phyloP scores from a whole-genome alignment of 2,329 filamentous ascomycete species.

The Mycosphaerella sp. region DNA sequence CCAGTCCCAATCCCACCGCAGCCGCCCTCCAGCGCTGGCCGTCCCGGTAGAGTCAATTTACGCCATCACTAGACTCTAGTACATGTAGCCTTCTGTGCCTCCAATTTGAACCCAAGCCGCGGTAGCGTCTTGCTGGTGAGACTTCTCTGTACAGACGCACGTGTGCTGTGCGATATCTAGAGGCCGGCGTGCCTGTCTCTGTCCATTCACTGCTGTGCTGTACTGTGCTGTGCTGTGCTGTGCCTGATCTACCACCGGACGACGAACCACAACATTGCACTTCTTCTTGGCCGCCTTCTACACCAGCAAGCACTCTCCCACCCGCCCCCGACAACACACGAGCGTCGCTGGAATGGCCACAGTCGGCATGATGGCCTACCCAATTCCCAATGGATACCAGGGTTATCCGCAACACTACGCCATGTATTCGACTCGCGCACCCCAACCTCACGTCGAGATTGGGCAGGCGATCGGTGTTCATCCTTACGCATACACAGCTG shows the following conservation, averaged over 20 bases:
- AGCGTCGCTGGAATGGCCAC: conserved; percentile 25
- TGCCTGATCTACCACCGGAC: conserved; percentile 7
- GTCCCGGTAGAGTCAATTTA: conserved; percentile 20
- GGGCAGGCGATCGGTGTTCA: conserved; percentile 19
- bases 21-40: conserved; percentile 16
- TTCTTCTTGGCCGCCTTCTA: not conserved
- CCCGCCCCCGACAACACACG: not conserved
- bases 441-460: conserved; percentile 18
- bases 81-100: conserved; percentile 22
- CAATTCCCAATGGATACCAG: conserved; percentile 25
- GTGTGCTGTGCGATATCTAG: conserved; percentile 7
- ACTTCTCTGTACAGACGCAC: conserved; percentile 4
- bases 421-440: conserved; percentile 25
- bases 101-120: conserved; percentile 15
- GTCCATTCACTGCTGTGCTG: too few species aligned
- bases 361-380: conserved; percentile 30
- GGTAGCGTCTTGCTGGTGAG: conserved; percentile 6
- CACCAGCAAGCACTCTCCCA: not conserved
- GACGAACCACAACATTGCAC: not conserved
- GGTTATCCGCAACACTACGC: conserved; percentile 28
- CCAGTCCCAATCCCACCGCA: not conserved
- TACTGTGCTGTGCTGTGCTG: too few species aligned
- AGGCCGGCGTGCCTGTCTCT: conserved; percentile 8
- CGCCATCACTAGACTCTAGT: conserved; percentile 19
- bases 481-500: conserved; percentile 21